Evolutionary conservation across 2,329 filamentous ascomycete genomes (phyloP).

Genomic region (Arthrobotrys pseudoclavata): DNA sequence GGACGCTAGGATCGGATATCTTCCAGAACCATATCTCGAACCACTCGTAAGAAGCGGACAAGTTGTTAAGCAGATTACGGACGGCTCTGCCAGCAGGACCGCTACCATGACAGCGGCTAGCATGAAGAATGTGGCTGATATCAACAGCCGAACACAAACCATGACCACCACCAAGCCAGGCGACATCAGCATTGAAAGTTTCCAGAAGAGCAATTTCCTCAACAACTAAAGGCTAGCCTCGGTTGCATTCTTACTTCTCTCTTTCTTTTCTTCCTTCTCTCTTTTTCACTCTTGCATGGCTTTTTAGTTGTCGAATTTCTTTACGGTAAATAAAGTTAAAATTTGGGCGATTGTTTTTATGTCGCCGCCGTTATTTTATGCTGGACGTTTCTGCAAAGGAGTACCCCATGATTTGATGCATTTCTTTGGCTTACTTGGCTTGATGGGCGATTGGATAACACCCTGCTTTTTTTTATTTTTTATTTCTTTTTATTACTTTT

Average conservation of each 20-base stretch:
- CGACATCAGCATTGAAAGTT: slow-evolving; percentile 77
- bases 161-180: slow-evolving; percentile 71
- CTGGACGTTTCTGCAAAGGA: slow-evolving; percentile 37
- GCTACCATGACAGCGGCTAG: slow-evolving; percentile 66
- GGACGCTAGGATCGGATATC: slow-evolving; percentile 89
- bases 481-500: slow-evolving; percentile 7
- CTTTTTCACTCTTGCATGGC: slow-evolving; percentile 18
- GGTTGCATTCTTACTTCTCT: slow-evolving; percentile 4
- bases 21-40: slow-evolving; percentile 91
- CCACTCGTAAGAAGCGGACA: slow-evolving; percentile 73
- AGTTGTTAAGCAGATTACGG: slow-evolving; percentile 66
- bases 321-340: slow-evolving; percentile 45
- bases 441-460: slow-evolving; percentile 30
- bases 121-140: slow-evolving; percentile 63
- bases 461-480: not conserved
- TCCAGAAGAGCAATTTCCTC: slow-evolving; percentile 73
- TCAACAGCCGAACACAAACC: slow-evolving; percentile 66
- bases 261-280: slow-evolving; percentile 8
- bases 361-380: slow-evolving; percentile 20
- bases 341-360: slow-evolving; percentile 52
- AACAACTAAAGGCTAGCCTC: slow-evolving; percentile 43
- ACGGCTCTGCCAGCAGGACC: slow-evolving; percentile 66
- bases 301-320: slow-evolving; percentile 40
- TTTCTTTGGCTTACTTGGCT: slow-evolving; percentile 32
- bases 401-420: slow-evolving; percentile 52